Evolutionary conservation across 2,329 filamentous ascomycete species (phyloP).

Genomic region (Biscogniauxia sp.): DNA sequence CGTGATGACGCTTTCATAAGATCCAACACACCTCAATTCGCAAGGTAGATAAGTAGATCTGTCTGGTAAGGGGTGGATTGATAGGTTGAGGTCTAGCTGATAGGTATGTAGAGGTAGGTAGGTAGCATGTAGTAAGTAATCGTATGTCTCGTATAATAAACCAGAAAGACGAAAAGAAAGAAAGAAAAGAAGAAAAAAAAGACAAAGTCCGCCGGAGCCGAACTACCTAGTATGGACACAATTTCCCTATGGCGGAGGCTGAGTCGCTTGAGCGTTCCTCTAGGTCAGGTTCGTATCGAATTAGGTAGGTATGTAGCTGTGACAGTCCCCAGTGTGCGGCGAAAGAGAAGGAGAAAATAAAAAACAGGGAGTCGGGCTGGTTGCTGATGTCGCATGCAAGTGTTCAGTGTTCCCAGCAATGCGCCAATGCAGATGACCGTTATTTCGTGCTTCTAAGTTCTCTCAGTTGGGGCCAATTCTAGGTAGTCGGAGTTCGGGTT

Average conservation of each 20-base stretch:
- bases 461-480: background rate
- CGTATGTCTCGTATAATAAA: background rate
- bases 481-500: too few relatives aligned
- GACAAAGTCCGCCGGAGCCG: background rate
- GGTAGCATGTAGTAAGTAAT: too few relatives aligned
- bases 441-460: background rate
- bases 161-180: background rate
- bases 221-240: background rate
- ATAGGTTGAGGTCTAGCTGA: too few relatives aligned
- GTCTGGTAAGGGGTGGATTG: too few relatives aligned
- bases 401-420: background rate
- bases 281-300: too few relatives aligned
- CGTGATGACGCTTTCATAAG: constrained; percentile 19
- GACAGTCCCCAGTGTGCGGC: background rate
- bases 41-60: background rate
- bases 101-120: too few relatives aligned
- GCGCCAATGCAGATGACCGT: background rate
- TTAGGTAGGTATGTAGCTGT: background rate
- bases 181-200: background rate
- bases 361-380: background rate
- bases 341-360: background rate
- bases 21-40: constrained; percentile 10
- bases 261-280: background rate
- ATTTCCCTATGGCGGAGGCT: background rate
- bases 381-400: background rate